Evolutionary conservation across 2,329 filamentous ascomycete species (phyloP).

Genomic region (Helminthosporium solani): DNA sequence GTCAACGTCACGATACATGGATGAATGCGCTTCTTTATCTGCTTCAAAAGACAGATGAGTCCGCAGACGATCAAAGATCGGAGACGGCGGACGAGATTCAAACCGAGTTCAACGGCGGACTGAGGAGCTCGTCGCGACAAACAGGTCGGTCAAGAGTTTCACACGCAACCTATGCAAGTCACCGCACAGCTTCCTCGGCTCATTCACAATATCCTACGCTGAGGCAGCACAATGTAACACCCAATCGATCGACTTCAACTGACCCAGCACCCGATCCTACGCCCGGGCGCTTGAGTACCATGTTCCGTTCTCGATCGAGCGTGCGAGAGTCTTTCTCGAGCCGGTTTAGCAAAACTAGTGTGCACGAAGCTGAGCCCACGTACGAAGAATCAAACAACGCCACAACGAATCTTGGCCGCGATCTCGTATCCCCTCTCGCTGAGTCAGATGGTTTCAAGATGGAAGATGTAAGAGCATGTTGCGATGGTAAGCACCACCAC

Average conservation of each 20-base stretch:
- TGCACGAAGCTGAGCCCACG: slow-evolving; percentile 38
- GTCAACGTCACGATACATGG: slow-evolving; percentile 96
- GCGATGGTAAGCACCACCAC: slow-evolving; percentile 74
- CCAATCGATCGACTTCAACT: slow-evolving; percentile 32
- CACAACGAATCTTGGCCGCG: slow-evolving; percentile 74
- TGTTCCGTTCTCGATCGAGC: slow-evolving; percentile 46
- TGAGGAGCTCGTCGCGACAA: slow-evolving; percentile 53
- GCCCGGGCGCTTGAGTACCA: slow-evolving; percentile 47
- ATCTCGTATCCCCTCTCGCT: slow-evolving; percentile 76
- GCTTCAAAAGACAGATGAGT: slow-evolving; percentile 66
- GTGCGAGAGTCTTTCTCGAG: slow-evolving; percentile 54
- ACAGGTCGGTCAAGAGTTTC: slow-evolving; percentile 59
- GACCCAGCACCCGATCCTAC: slow-evolving; percentile 45
- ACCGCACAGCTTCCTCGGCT: slow-evolving; percentile 40
- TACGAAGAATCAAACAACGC: slow-evolving; percentile 62
- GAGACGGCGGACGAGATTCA: slow-evolving; percentile 60
- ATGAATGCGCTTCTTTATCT: slow-evolving; percentile 96
- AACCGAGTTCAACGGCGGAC: slow-evolving; percentile 74
- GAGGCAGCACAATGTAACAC: slow-evolving; percentile 47
- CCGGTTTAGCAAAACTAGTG: slow-evolving; percentile 46
- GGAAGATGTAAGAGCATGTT: slow-evolving; percentile 96
- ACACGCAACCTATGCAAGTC: slow-evolving; percentile 77
- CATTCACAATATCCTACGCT: slow-evolving; percentile 44
- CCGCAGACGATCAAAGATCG: slow-evolving; percentile 53
- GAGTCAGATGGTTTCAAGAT: slow-evolving; percentile 84